These are phyloP conservation scores for Moesziomyces parantarcticus DNA, from an alignment of 1,284 basidiomycete species.

Conservation along the genomic window DNA sequence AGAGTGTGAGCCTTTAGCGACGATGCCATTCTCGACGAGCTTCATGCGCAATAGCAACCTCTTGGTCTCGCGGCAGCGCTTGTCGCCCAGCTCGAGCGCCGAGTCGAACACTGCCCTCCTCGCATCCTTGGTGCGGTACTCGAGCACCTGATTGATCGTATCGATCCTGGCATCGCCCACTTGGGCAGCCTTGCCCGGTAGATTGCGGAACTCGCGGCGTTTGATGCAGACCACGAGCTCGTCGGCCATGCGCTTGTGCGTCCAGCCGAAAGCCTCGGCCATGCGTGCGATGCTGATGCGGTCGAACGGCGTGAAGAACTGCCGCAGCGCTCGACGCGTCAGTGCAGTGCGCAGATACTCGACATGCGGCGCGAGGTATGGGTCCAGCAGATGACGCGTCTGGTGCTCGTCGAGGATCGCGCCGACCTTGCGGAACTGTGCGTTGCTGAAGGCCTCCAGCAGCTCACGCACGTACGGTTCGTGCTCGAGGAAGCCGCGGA, in stretches of 20 bases:
- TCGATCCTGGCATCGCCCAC: slow-evolving; percentile 79
- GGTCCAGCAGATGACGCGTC: slow-evolving; percentile 80
- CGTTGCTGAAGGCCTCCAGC: slow-evolving; percentile 81
- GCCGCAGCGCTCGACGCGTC: slow-evolving; percentile 67
- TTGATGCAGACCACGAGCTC: slow-evolving; percentile 80
- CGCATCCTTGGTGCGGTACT: slow-evolving; percentile 79
- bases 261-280: slow-evolving; percentile 84
- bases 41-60: slow-evolving; percentile 81
- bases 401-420: slow-evolving; percentile 75
- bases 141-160: slow-evolving; percentile 73
- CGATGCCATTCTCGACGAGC: slow-evolving; percentile 71
- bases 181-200: slow-evolving; percentile 81
- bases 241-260: slow-evolving; percentile 75
- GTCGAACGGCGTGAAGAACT: slow-evolving; percentile 84
- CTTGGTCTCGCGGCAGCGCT: slow-evolving; percentile 78
- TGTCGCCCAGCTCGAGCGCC: slow-evolving; percentile 77
- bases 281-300: slow-evolving; percentile 82
- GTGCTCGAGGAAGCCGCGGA: slow-evolving; percentile 82
- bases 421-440: slow-evolving; percentile 82
- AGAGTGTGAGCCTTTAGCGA: slow-evolving; percentile 23
- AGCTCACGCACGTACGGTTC: slow-evolving; percentile 85
- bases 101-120: slow-evolving; percentile 78
- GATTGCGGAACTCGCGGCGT: slow-evolving; percentile 77
- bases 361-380: slow-evolving; percentile 76
- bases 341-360: slow-evolving; percentile 66